Evolutionary conservation across 179 eudicot species (phyloP).

Genomic region (Patellifolia procumbens): DNA sequence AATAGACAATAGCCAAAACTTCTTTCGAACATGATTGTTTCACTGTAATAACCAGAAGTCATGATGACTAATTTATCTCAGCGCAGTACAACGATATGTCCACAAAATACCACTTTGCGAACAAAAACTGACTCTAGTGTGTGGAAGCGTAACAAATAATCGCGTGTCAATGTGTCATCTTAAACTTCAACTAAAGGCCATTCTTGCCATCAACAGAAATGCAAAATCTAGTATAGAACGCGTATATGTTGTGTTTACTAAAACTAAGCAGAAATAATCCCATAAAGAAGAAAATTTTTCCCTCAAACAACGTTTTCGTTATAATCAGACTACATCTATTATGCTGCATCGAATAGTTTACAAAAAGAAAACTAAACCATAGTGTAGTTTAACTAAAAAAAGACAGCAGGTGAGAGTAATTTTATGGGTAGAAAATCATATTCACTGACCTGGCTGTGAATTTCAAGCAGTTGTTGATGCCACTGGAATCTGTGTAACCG

Average conservation of each 20-base stretch:
- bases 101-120: background rate
- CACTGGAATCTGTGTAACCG: slow-evolving; percentile 37
- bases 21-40: background rate
- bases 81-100: background rate
- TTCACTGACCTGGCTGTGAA: slow-evolving; percentile 55
- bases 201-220: background rate
- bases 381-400: too few species aligned
- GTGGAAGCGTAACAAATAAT: background rate
- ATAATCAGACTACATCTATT: too few species aligned
- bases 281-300: background rate
- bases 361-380: too few species aligned
- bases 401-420: background rate
- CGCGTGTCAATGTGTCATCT: background rate
- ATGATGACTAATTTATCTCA: background rate
- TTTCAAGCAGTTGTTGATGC: slow-evolving; percentile 43
- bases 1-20: background rate
- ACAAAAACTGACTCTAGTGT: background rate
- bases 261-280: background rate
- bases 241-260: background rate
- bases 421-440: background rate
- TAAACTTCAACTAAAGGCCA: background rate
- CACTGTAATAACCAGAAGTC: background rate
- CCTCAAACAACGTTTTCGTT: too few species aligned
- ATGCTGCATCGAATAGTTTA: too few species aligned
- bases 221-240: background rate